Percentiles rank a stretch among this genome's conserved stretches.
These are phyloP conservation scores for Citrullus colocynthis DNA, from an alignment of 306 rosid genomes.

Conservation along the genomic window DNA sequence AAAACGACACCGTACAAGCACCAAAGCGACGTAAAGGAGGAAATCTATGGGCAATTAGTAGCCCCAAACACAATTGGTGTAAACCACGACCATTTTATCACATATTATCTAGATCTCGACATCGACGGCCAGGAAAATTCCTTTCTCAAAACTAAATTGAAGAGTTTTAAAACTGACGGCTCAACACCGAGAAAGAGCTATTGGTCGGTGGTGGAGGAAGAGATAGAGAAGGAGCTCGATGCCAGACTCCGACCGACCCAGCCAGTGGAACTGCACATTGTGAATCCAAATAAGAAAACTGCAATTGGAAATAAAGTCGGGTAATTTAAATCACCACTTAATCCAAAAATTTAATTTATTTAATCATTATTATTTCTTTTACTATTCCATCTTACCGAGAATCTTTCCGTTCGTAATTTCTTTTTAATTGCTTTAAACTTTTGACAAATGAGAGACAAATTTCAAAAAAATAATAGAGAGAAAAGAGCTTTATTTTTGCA, in stretches of 20 bases:
- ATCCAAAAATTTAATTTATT: no score
- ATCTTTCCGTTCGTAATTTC: no score
- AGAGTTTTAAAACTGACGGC: background rate
- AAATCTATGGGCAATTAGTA: constrained; percentile 29
- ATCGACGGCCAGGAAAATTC: constrained; percentile 44
- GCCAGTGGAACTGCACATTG: constrained; percentile 18
- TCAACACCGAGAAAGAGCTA: background rate
- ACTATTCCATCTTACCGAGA: no score
- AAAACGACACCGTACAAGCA: background rate
- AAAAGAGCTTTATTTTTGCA: no score
- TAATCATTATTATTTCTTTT: no score
- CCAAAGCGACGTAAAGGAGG: background rate
- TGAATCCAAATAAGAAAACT: constrained; percentile 20
- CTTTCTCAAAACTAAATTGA: constrained; percentile 20
- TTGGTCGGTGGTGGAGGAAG: background rate
- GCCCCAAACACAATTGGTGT: constrained; percentile 33
- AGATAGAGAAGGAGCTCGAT: background rate
- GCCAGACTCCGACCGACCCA: background rate
- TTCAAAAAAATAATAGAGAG: no score
- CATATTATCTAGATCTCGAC: constrained; percentile 46
- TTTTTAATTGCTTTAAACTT: no score
- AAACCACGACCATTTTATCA: constrained; percentile 53
- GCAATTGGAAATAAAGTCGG: constrained; percentile 30
- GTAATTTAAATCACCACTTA: background rate
- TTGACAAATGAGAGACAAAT: no score